phyloP scores from a whole-genome alignment of 441 rosid species.

The Populus tomentosa region DNA sequence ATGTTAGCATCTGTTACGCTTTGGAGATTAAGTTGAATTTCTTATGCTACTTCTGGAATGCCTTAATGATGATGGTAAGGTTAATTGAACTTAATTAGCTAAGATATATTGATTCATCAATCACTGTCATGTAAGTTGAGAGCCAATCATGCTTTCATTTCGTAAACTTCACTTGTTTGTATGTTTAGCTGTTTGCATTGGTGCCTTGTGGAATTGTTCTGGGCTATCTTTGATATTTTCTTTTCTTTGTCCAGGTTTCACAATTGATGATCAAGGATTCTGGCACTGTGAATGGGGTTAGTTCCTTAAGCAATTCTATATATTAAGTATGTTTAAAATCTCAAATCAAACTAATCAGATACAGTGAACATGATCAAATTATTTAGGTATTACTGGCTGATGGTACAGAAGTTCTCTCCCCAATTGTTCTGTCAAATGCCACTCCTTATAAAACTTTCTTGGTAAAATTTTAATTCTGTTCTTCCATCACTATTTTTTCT shows the following conservation, averaged over 20 bases:
- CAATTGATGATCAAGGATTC: slow-evolving; percentile 49
- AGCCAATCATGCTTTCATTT: neutral
- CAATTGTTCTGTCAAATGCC: slow-evolving; percentile 78
- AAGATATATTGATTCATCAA: neutral
- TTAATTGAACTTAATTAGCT: neutral
- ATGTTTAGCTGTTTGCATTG: neutral
- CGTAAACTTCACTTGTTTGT: neutral
- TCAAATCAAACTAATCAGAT: slow-evolving; percentile 23
- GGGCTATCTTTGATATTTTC: neutral
- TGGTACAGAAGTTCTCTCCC: slow-evolving; percentile 63
- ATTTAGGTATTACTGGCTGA: slow-evolving; percentile 72
- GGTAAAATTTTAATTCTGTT: slow-evolving; percentile 37
- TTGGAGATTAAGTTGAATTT: neutral
- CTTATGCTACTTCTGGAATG: too few relatives aligned
- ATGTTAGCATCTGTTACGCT: neutral
- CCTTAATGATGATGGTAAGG: neutral
- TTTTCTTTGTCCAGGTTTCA: slow-evolving; percentile 47
- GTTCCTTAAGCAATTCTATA: slow-evolving; percentile 25
- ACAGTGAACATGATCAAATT: slow-evolving; percentile 10
- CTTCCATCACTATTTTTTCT: neutral
- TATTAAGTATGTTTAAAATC: slow-evolving; percentile 20
- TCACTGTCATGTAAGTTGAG: neutral
- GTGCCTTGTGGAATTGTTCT: neutral
- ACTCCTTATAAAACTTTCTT: slow-evolving; percentile 86
- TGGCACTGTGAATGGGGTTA: slow-evolving; percentile 71